These are phyloP conservation scores for Posidonia oceanica DNA, from an alignment of 116 monocot genomes.

Conservation along the genomic window DNA sequence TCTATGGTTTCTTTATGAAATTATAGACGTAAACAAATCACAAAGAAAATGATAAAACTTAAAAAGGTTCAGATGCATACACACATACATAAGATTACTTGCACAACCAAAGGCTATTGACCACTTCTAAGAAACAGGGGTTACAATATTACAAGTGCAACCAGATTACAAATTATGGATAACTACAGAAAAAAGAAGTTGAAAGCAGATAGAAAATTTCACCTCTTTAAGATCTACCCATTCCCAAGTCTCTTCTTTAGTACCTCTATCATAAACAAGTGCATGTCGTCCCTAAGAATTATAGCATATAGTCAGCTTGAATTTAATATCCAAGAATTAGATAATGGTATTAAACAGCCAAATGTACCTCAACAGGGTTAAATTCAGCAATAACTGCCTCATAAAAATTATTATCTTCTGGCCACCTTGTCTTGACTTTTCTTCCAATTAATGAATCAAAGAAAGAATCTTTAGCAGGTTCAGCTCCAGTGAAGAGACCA, in stretches of 20 bases:
- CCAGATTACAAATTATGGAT: too few relatives aligned
- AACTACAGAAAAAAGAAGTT: too few relatives aligned
- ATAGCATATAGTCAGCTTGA: conserved; percentile 14
- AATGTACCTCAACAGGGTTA: conserved; percentile 48
- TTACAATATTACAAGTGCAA: too few relatives aligned
- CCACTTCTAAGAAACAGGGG: too few relatives aligned
- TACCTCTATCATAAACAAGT: conserved; percentile 77
- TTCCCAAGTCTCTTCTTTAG: conserved; percentile 71
- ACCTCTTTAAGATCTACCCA: conserved; percentile 90
- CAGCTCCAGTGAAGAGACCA: conserved; percentile 17
- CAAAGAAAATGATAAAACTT: too few relatives aligned
- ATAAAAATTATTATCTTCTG: conserved; percentile 87
- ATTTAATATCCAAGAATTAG: background rate
- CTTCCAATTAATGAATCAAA: conserved; percentile 53
- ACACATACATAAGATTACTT: too few relatives aligned
- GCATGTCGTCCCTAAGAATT: conserved; percentile 59
- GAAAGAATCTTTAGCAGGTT: conserved; percentile 16
- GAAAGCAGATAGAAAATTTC: too few relatives aligned
- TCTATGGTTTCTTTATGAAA: too few relatives aligned
- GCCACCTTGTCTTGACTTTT: conserved; percentile 83
- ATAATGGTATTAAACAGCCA: conserved; percentile 3
- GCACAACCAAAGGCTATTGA: too few relatives aligned
- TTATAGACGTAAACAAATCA: too few relatives aligned
- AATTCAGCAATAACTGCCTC: conserved; percentile 78
- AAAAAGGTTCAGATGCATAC: too few relatives aligned